Evolutionary conservation across 345 rosid genomes (phyloP).

Genomic region (Brassica juncea): DNA sequence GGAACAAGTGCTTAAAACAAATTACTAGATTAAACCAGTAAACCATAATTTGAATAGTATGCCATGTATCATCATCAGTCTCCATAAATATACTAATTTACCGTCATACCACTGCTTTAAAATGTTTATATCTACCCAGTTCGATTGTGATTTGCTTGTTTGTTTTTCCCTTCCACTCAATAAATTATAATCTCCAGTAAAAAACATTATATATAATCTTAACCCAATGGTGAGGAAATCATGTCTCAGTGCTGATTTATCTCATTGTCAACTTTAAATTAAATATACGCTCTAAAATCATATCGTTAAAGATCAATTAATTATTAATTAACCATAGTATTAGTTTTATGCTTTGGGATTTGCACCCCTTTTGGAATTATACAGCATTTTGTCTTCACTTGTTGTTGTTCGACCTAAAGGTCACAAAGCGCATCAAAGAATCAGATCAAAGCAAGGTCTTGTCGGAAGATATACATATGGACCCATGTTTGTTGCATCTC

Average conservation of each 20-base stretch:
- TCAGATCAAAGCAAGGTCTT: slow-evolving; percentile 34
- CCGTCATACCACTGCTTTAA: background rate
- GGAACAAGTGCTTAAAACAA: background rate
- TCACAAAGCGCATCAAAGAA: slow-evolving; percentile 39
- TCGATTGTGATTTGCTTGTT: background rate
- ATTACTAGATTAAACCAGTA: background rate
- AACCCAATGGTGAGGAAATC: slow-evolving; percentile 12
- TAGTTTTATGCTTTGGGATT: slow-evolving; percentile 22
- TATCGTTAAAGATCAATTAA: background rate
- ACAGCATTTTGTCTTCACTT: slow-evolving; percentile 23
- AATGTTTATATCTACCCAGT: background rate
- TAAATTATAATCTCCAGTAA: too few relatives aligned
- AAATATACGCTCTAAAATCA: background rate
- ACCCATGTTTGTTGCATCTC: slow-evolving; percentile 33
- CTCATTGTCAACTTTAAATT: background rate
- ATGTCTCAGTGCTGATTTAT: slow-evolving; percentile 14
- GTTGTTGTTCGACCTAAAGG: slow-evolving; percentile 26
- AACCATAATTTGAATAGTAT: background rate
- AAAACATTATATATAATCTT: background rate
- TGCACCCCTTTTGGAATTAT: slow-evolving; percentile 32
- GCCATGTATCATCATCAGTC: background rate
- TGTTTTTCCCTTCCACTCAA: background rate
- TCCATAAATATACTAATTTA: background rate
- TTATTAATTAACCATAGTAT: background rate
- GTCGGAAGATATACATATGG: slow-evolving; percentile 41